Percentiles rank a stretch among this genome's conserved stretches.
phyloP scores from a whole-genome alignment of 2,329 filamentous ascomycete genomes.

The Orbilia javanica region DNA sequence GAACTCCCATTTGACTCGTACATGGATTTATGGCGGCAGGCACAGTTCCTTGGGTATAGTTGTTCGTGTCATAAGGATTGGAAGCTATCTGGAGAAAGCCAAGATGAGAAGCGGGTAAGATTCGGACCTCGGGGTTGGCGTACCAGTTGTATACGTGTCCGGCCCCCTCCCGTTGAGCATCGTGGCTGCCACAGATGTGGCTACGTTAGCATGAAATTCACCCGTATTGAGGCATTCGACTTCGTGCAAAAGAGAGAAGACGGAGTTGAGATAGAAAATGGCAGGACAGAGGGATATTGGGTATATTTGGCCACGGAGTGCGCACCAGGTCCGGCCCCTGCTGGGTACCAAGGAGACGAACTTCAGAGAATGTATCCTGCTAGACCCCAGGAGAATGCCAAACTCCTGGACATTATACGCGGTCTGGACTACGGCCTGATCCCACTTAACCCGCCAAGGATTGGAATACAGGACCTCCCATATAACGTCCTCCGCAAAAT shows the following conservation, averaged over 20 bases:
- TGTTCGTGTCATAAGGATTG: background rate
- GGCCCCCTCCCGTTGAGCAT: background rate
- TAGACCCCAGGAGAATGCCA: background rate
- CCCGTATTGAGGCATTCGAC: conserved; percentile 36
- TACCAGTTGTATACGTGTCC: background rate
- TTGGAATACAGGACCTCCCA: conserved; percentile 32
- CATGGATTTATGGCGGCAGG: background rate
- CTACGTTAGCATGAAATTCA: conserved; percentile 28
- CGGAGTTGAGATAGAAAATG: background rate
- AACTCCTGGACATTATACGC: conserved; percentile 20
- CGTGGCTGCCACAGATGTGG: conserved; percentile 21
- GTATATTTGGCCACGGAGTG: conserved; percentile 32
- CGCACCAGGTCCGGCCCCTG: background rate
- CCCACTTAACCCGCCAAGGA: background rate
- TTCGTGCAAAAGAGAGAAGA: conserved; percentile 7
- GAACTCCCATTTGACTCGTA: background rate
- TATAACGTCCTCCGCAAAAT: conserved; percentile 21
- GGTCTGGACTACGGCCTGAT: conserved; percentile 9
- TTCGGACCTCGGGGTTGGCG: background rate
- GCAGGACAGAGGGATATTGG: conserved; percentile 27
- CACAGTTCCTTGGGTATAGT: conserved; percentile 15
- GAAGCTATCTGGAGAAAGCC: background rate
- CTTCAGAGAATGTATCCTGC: conserved; percentile 10
- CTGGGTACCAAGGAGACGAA: background rate
- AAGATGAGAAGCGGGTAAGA: background rate